Base-by-base conservation (phyloP, 805 yeast species). In the Scheffersomyces coipomensis region DNA sequence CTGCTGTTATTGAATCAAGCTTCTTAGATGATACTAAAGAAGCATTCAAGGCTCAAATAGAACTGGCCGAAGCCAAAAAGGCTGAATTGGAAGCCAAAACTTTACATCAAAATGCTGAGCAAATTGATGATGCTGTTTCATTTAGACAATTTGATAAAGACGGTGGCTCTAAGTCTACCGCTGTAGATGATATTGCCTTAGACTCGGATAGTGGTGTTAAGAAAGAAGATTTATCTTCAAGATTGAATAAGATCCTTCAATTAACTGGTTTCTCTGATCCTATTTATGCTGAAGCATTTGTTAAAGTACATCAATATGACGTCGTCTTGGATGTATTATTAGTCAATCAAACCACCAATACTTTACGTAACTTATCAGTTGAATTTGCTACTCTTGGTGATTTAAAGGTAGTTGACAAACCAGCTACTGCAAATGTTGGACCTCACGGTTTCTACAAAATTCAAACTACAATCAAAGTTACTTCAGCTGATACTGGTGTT, bases 241-340 rank as follows among this genome's bases (percentile, higher is more conserved):
- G 88, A 65, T 76, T 93, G 56, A 85, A 81, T 62, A 89, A 88
- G 62, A 86, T 95, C 53, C 82, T 88, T 35, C 98, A 88, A 60
- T 76, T 93, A 50, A 91, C 99, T n/a, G 99, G 99, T 13, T 93
- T 89, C 64, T 86, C 97, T 0, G 99, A 93, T 62, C 96, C 98
- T 16, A 95, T 93, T 24, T 93, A 93, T 60, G 98, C 97, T 5
- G 99, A 93, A 68, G 99, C 97, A 0, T 88, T 85, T 56, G 88
- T 93, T 49, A 87, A 87, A 49, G 93, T 88, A n/a, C 96, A 90
- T 55, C 98, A 95, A 66, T 93, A 85, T 60, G 98, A 95, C 62
- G 95, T 93, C 53, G 89, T 89, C 0, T 75, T 93, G 51, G 99
- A 95, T 54, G 97, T 93, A 13, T 71, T 93, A 61, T 69, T 93